A percentile compares a stretch with the other conserved stretches of the same genome.
Conservation (phyloP, 768 basidiomycete species). For the Russula compacta region DNA sequence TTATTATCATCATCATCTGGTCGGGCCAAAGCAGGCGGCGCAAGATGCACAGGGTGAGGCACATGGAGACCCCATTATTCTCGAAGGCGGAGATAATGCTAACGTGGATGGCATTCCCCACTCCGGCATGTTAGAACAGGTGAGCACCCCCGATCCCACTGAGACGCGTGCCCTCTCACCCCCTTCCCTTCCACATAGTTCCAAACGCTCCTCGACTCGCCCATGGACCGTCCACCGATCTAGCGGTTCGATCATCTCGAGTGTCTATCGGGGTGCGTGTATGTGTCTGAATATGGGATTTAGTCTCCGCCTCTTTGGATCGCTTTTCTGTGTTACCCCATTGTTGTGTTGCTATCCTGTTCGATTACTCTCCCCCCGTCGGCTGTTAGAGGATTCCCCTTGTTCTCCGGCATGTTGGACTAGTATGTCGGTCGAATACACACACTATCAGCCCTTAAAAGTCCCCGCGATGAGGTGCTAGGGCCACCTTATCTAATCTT, state of each 20-base stretch:
- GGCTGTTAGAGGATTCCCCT: neutral
- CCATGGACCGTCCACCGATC: slow-evolving; percentile 11
- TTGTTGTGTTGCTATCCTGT: slow-evolving; percentile 16
- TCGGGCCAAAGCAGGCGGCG: neutral
- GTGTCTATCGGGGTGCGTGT: neutral
- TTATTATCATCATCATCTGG: neutral
- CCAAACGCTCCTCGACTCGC: slow-evolving; percentile 13
- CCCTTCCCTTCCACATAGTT: neutral
- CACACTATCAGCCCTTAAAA: neutral
- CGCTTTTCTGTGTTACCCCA: neutral
- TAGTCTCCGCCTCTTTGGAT: neutral
- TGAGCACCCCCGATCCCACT: neutral
- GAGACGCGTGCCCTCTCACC: neutral
- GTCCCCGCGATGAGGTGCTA: too few relatives aligned
- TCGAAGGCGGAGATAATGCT: slow-evolving; percentile 15
- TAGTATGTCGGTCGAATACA: neutral
- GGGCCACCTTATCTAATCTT: neutral
- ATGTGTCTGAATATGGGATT: neutral
- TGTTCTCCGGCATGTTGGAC: neutral
- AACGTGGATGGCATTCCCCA: slow-evolving; percentile 12
- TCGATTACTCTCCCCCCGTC: neutral
- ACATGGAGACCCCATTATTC: slow-evolving; percentile 12
- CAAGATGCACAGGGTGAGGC: slow-evolving; percentile 15
- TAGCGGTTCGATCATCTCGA: neutral
- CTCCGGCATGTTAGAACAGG: slow-evolving; percentile 16